Conservation (phyloP, 192 early-diverging fungal genomes). For the Coemansia sp. region DNA sequence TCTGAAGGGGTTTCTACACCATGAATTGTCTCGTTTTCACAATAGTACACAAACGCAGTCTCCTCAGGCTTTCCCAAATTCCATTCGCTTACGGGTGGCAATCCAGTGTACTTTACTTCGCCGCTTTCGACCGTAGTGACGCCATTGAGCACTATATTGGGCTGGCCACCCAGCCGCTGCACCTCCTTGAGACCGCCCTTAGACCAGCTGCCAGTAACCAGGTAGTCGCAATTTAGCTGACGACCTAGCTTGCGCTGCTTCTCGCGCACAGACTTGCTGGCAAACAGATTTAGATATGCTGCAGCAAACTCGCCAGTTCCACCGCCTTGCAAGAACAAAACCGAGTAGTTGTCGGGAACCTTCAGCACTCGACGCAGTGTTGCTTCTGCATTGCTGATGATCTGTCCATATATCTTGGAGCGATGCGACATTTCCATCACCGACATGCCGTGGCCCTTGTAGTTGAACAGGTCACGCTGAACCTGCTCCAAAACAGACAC, state of each 20-base stretch:
- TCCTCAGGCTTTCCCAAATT: constrained; percentile 60
- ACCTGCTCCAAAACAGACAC: constrained; percentile 75
- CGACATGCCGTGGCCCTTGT: constrained; percentile 78
- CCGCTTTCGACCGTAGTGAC: constrained; percentile 58
- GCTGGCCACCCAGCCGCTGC: constrained; percentile 69
- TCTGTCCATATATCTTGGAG: constrained; percentile 72
- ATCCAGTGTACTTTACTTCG: constrained; percentile 40
- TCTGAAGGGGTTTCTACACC: constrained; percentile 77
- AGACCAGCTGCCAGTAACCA: constrained; percentile 91
- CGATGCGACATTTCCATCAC: constrained; percentile 97
- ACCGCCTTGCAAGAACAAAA: constrained; percentile 95
- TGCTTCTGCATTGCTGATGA: constrained; percentile 71
- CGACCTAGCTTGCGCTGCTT: constrained; percentile 43
- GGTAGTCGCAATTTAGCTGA: constrained; percentile 74
- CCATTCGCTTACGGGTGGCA: constrained; percentile 67
- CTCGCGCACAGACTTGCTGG: constrained; percentile 51
- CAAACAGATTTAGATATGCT: constrained; percentile 85
- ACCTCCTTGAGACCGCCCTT: constrained; percentile 84
- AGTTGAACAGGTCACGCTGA: constrained; percentile 81
- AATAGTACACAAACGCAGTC: constrained; percentile 91
- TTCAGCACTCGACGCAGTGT: constrained; percentile 68
- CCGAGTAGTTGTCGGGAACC: constrained; percentile 87
- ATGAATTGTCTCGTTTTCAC: constrained; percentile 98
- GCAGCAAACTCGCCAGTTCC: constrained; percentile 90
- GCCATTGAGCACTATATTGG: constrained; percentile 77